Base-by-base conservation (phyloP, 441 rosid species). In the Aleurites moluccanus region DNA sequence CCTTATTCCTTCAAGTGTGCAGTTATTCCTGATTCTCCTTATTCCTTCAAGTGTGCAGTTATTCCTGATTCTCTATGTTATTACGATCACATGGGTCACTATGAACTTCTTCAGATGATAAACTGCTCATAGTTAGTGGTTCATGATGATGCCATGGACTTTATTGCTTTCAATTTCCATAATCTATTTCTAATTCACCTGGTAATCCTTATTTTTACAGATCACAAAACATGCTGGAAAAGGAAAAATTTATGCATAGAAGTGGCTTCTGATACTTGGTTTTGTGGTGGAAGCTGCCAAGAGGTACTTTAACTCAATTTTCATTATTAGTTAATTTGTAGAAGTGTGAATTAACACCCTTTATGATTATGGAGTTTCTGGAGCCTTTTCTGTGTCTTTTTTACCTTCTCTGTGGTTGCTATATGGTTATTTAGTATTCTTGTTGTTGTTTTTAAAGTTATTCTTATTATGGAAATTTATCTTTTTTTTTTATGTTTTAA, bases 241-340 rank as follows among this genome's bases (percentile, higher is more conserved):
- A 86, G 78, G 74, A 73, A 44, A 76, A 69, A 64, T 72, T 77
- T 55, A 66, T 66, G 76, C 75, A 75, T 80, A 80, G 89, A 74
- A 75, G 79, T 64, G 67, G 80, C 75, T 76, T 80, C 89, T 78
- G 87, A 76, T 64, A 53, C 85, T 77, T 88, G 91, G 88, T 89
- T 91, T 80, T 92, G 98, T 72, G 77, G 90, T 75, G 80, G 64
- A 85, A 80, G 77, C 79, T 92, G 97, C 70, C 90, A 84, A 78
- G 88, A 88, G 97, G 98, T 94, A 87, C 59, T 67, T 70, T 69
- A 73, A 64, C 49, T 72, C 59, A 6, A 61, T 73, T 65, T 68
- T 72, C 10, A 44, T 59, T 64, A 42, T 50, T 73, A 33, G 21
- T 49, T 65, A 25, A 66, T 61, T 53, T 55, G n/a, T 59, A 60